Base-by-base conservation (phyloP, 495 filamentous ascomycete genomes). In the Daldinia caldariorum region DNA sequence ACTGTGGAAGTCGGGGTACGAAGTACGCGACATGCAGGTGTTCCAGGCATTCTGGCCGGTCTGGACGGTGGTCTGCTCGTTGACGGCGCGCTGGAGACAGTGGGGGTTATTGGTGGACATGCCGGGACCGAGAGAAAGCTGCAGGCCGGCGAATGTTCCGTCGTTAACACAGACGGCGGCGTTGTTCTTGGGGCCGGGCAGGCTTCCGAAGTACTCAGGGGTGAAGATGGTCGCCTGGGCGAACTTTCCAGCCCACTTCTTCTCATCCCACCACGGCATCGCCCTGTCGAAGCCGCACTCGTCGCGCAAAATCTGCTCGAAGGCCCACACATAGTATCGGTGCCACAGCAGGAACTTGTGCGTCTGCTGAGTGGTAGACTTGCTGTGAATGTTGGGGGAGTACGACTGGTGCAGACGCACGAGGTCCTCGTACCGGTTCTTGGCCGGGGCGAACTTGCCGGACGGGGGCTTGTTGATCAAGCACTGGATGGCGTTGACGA, bases 301-400 rank as follows among this genome's bases (percentile, higher is more conserved):
- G 56, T 85, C 82, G 49, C 85, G 83, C 6, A 91, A 77, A 3
- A 88, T 82, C 74, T 87, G 80, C 70, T 91, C 89, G 71, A 85
- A 89, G 29, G 80, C 77, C 77, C 79, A 88, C 51, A 83, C 82
- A 78, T 85, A 91, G 79, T 89, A 88, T 1, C 89, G 83, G 76
- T 91, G 89, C 88, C 89, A 92, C n/a, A 84, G 74, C 8, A 90
- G 79, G 79, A 92, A 89, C 67, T 84, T 86, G 43, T 85, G 88
- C 12, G 76, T 75, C 59, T 73, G 71, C 80, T 84, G 62, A 18
- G 47, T 72, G 10, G 68, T 80, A 85, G 82, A 73, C 50, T 80
- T 85, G 67, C 82, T 86, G 75, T 91, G 89, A 66, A 91, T 90
- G 47, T 74, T 71, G 56, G 82, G 69, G 0, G 87, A 86, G 72